Conservation (phyloP, 2,329 filamentous ascomycete genomes). For the Stagonosporopsis rhizophila region DNA sequence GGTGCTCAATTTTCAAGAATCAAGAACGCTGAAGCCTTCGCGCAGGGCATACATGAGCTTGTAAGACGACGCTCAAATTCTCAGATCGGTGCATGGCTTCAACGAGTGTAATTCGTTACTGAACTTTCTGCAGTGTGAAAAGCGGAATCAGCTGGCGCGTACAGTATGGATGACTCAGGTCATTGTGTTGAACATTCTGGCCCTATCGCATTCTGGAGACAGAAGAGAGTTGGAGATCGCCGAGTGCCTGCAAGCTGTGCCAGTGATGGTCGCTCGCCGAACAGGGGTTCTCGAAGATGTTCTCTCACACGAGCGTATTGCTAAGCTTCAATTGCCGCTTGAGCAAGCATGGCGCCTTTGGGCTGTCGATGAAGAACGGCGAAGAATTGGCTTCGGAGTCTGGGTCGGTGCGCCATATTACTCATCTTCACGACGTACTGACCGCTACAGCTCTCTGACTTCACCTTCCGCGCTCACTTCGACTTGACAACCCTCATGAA, state of each 20-base stretch:
- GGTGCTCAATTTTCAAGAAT: constrained; percentile 6
- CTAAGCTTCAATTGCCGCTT: not conserved
- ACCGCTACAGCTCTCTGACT: not conserved
- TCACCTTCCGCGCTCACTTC: not conserved
- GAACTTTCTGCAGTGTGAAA: not conserved
- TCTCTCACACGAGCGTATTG: not conserved
- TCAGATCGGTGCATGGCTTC: not conserved
- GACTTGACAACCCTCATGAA: not conserved
- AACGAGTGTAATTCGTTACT: not conserved
- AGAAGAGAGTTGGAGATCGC: constrained; percentile 1
- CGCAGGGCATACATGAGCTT: constrained; percentile 3
- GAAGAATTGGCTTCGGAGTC: constrained; percentile 1
- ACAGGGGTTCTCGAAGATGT: constrained; percentile 4
- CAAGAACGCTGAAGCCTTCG: not conserved
- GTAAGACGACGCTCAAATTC: not conserved
- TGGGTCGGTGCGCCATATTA: not conserved
- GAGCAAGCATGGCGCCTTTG: constrained; percentile 4
- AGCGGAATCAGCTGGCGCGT: not conserved
- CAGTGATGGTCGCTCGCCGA: not conserved
- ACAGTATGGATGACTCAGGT: constrained; percentile 10
- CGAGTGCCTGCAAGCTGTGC: not conserved
- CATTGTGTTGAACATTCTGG: constrained; percentile 1
- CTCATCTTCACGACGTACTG: not conserved
- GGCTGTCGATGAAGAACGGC: constrained; percentile 4
- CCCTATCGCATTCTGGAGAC: constrained; percentile 7